A percentile compares a stretch with the other conserved stretches of the same genome.
Conservation (phyloP, 2,329 filamentous ascomycete species). For the Aureobasidium melanogenum region DNA sequence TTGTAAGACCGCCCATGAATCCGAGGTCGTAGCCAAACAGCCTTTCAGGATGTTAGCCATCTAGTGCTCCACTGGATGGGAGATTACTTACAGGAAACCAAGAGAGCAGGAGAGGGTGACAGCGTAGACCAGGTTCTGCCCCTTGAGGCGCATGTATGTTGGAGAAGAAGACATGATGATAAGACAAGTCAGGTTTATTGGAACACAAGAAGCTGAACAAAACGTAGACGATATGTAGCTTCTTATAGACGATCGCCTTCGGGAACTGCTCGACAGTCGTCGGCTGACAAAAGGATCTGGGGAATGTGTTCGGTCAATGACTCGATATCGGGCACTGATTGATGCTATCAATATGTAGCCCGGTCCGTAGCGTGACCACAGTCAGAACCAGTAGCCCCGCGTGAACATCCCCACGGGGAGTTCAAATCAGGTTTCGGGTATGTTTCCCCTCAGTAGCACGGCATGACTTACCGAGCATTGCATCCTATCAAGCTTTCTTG, state of each 20-base stretch:
- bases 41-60: background rate
- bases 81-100: slow-evolving; percentile 23
- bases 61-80: too few species aligned
- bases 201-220: background rate
- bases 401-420: background rate
- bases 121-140: slow-evolving; percentile 12
- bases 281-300: background rate
- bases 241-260: background rate
- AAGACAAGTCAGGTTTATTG: too few species aligned
- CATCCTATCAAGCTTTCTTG: background rate
- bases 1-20: slow-evolving; percentile 30
- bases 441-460: background rate
- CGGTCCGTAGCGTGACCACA: background rate
- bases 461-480: background rate
- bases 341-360: background rate
- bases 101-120: slow-evolving; percentile 24
- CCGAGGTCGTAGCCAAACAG: slow-evolving; percentile 32
- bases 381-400: background rate
- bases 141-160: slow-evolving; percentile 13
- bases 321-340: background rate
- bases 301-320: background rate
- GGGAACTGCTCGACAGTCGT: background rate
- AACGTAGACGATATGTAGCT: background rate
- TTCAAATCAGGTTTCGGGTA: background rate
- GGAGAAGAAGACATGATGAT: slow-evolving; percentile 2